phyloP scores from a whole-genome alignment of 2,329 filamentous ascomycete species.

The Cladosporium austrohemisphaericum region DNA sequence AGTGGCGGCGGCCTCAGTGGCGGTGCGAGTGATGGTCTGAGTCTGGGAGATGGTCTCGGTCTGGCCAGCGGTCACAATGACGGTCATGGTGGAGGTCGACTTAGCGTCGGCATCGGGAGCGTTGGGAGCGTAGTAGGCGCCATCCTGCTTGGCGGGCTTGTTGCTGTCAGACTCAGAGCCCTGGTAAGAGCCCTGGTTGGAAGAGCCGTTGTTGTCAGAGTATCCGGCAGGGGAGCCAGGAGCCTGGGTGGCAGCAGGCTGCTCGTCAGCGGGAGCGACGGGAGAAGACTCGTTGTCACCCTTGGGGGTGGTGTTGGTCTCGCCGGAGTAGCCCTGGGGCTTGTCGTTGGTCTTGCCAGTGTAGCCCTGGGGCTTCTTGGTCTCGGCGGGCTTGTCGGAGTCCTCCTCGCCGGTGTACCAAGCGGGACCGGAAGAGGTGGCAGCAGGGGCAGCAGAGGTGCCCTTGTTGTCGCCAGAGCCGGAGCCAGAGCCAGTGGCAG shows the following conservation, averaged over 20 bases:
- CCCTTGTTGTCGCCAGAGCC: conserved; percentile 54
- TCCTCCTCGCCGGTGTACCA: conserved; percentile 46
- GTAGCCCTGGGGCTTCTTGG: conserved; percentile 4
- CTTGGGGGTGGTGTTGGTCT: neutral
- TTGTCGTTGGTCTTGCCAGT: neutral
- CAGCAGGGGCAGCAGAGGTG: conserved; percentile 74
- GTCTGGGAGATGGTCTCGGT: conserved; percentile 8
- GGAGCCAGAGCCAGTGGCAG: conserved; percentile 4
- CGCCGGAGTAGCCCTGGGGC: conserved; percentile 6
- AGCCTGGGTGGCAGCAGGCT: too few species aligned
- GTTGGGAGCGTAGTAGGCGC: conserved; percentile 14
- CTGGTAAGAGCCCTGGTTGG: neutral
- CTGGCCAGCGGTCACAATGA: conserved; percentile 13
- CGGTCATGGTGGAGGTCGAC: conserved; percentile 12
- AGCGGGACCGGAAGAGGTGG: conserved; percentile 56
- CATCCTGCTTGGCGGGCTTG: neutral
- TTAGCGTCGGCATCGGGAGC: conserved; percentile 3
- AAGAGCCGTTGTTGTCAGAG: neutral
- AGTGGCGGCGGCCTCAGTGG: neutral
- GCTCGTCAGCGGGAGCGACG: neutral
- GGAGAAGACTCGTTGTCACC: too few species aligned
- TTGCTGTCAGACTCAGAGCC: neutral
- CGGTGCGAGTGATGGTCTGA: conserved; percentile 1
- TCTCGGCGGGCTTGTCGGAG: neutral
- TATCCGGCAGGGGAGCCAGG: conserved; percentile 3